Conservation (phyloP, 306 rosid species). For the Oemleria cerasiformis region DNA sequence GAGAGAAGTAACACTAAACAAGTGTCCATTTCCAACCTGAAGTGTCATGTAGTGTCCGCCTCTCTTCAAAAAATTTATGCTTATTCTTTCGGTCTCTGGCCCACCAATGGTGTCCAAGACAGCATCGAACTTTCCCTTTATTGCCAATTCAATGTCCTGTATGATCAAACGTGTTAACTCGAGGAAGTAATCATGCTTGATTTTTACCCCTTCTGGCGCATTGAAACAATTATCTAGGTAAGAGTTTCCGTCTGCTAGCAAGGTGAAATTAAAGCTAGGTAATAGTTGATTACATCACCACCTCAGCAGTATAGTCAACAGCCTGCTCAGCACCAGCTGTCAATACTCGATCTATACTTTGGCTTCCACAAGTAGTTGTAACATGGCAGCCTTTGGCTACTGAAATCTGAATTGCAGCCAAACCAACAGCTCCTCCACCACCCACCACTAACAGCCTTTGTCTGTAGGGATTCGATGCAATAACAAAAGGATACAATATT, state of each 20-base stretch:
- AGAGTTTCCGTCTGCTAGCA: conserved; percentile 14
- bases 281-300: conserved; percentile 30
- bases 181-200: background rate
- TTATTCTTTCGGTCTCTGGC: conserved; percentile 69
- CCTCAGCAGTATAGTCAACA: conserved; percentile 84
- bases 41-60: conserved; percentile 99
- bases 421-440: conserved; percentile 99
- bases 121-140: conserved; percentile 87
- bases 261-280: conserved; percentile 23
- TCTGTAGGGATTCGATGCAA: conserved; percentile 43
- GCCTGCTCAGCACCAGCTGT: conserved; percentile 94
- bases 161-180: conserved; percentile 7
- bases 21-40: conserved; percentile 60
- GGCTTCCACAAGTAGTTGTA: conserved; percentile 77
- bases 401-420: conserved; percentile 79
- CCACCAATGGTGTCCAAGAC: conserved; percentile 94
- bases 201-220: conserved; percentile 8
- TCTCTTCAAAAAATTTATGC: conserved; percentile 70
- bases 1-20: conserved; percentile 8
- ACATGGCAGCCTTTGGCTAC: conserved; percentile 80
- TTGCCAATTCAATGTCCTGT: conserved; percentile 63
- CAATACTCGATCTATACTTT: conserved; percentile 60
- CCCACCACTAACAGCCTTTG: conserved; percentile 86
- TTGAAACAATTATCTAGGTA: background rate
- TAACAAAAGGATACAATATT: conserved; percentile 11